Conservation (phyloP, 2,329 filamentous ascomycete species). For the Eutypella sp. region DNA sequence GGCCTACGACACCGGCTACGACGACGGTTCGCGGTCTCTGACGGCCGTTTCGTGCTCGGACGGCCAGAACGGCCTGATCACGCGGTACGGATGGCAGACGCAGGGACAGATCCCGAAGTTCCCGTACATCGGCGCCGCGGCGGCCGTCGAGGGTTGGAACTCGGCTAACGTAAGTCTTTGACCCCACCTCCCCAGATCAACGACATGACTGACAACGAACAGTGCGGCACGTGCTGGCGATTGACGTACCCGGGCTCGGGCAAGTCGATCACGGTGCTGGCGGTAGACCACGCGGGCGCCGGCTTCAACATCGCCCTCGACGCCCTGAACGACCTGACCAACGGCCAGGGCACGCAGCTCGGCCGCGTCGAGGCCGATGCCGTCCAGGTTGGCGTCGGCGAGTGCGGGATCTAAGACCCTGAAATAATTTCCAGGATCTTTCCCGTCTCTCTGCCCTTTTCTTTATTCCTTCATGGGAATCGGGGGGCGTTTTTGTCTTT, state of each 20-base stretch:
- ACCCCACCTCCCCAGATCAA: background rate
- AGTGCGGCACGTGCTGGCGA: slow-evolving; percentile 57
- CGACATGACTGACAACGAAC: background rate
- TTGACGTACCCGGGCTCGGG: slow-evolving; percentile 49
- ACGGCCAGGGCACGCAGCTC: slow-evolving; percentile 41
- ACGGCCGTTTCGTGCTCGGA: slow-evolving; percentile 61
- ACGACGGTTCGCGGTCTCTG: slow-evolving; percentile 52
- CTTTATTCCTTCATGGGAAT: no score
- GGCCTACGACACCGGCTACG: slow-evolving; percentile 69
- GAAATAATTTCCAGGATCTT: no score
- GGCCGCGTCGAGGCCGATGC: slow-evolving; percentile 49
- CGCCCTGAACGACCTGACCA: slow-evolving; percentile 53
- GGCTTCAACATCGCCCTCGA: slow-evolving; percentile 54
- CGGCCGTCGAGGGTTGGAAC: slow-evolving; percentile 52
- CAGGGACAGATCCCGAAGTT: slow-evolving; percentile 47
- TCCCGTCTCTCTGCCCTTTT: no score
- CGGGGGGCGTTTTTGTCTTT: no score
- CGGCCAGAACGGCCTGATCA: slow-evolving; percentile 61
- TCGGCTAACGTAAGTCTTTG: slow-evolving; percentile 33
- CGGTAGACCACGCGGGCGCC: slow-evolving; percentile 44
- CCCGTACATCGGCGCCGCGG: slow-evolving; percentile 51
- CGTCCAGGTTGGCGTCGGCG: slow-evolving; percentile 35
- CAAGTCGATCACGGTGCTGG: slow-evolving; percentile 48
- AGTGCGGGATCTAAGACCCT: slow-evolving; percentile 44
- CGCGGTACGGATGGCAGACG: slow-evolving; percentile 53